Evolutionary conservation across 306 rosid genomes (phyloP), one percentile per base, ranked within the genome.

Genomic region (Gastrolobium villosum): DNA sequence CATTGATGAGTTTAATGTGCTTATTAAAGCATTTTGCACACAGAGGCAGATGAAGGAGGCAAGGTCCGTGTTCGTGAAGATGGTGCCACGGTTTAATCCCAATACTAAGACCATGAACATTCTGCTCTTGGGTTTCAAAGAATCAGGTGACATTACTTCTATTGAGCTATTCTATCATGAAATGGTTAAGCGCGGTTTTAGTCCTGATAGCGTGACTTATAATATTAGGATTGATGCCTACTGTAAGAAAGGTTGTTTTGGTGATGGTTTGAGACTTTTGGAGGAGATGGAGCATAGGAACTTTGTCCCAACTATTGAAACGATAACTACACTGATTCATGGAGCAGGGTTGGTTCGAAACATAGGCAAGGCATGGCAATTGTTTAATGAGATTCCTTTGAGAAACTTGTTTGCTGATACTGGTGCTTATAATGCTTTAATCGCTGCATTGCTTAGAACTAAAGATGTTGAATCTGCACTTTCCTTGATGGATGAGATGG

Each of bases 41-140:
- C 97, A 91, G 53, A 88, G 98, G 72, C 94, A 86, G 75, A 91
- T 95, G 98, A 95, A 92, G 71, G 99, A 95, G 70, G 96, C 98
- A 2, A 86, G 84, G 61, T 91, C 97, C 0, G 89, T 92, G 81
- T 95, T 92, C 34, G 81, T 36, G 39, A 95, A 83, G 86, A 85
- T 88, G 87, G 84, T 82, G 76, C 55, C 86, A 2, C 89, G 89
- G 72, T 95, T 90, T 86, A 52, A 72, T 2, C 84, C 97, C 1
- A 79, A 85, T 77, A 86, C 89, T 0, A 91, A 89, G 91, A 92
- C 94, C 74, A 88, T 92, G 98, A 95, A 95, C 65, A 93, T 95
- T 46, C 83, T 92, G 84, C 95, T 95, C 28, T 78, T 89, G 77
- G 99, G 99, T 2, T 95, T 95, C 76, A 95, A 92, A 77, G 98